Base-by-base conservation (phyloP, 306 rosid species). In the Canavalia gladiata region DNA sequence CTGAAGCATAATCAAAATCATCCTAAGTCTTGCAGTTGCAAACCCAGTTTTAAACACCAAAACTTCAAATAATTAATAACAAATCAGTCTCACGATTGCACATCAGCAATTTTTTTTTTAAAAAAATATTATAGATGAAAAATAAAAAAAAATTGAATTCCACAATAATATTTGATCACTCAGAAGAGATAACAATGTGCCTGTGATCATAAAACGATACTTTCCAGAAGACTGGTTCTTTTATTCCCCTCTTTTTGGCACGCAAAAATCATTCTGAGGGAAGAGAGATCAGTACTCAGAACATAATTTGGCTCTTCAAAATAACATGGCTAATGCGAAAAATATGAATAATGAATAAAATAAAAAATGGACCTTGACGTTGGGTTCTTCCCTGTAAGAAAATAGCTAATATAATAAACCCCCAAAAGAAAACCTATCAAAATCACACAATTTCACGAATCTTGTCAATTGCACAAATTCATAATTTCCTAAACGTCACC, bases 1-100 rank as follows among this genome's bases (percentile, higher is more conserved):
- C 87, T 75, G 72, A 69, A 84, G 75, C 69, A 78, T 56, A 78
- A 83, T 63, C 83, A 83, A 82, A 81, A 72, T 69, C 78, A 79
- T 76, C 86, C 83, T 58, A 70, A 83, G 10, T 57, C 89, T 72
- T 72, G 76, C 77, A 81, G 75, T 52, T 59, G 41, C 62, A 81
- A 54, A 84, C 28, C 62, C 75, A 74, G 55, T 81, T 74, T 78
- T 86, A 80, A 81, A 50, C 69, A 69, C 37, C 42, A 72, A 10
- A 81, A 82, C 1, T 13, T 75, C 41, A 66, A 63, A 69, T 46
- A 49, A 55, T 84, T 67, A 81, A 81, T 76, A 74, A 78, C 11
- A 58, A 59, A 39, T 3, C 46, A 76, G 35, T 60, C 2, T 4
- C 0, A 47, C 34, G 39, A 69, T 10, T 39, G 31, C 29, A 39